A percentile compares a stretch with the other conserved stretches of the same genome.
These are phyloP conservation scores for Fusarium sp. DNA, from an alignment of 2,329 filamentous ascomycete species.

Conservation along the genomic window DNA sequence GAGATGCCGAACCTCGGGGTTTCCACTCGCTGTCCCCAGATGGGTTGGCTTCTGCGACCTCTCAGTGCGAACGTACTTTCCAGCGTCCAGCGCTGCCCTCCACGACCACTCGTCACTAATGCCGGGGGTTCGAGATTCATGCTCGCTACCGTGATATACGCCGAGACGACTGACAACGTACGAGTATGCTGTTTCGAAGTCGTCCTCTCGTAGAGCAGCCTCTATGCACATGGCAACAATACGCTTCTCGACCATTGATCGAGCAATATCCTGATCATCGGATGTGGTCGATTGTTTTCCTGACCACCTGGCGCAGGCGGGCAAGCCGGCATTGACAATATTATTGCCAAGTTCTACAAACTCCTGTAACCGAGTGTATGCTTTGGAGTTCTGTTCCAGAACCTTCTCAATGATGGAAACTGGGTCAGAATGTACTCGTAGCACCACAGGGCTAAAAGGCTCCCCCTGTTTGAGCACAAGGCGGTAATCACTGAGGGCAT, in stretches of 20 bases:
- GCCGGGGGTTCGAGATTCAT: neutral
- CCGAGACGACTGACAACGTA: slow-evolving; percentile 82
- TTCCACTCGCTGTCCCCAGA: slow-evolving; percentile 72
- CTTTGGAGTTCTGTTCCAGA: slow-evolving; percentile 81
- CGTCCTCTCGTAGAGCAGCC: slow-evolving; percentile 81
- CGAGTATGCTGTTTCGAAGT: slow-evolving; percentile 89
- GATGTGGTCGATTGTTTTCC: slow-evolving; percentile 16
- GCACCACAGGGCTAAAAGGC: slow-evolving; percentile 83
- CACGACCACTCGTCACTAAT: slow-evolving; percentile 78
- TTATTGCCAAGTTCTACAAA: slow-evolving; percentile 79
- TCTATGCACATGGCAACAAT: slow-evolving; percentile 87
- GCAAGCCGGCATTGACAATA: slow-evolving; percentile 74
- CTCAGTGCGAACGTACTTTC: slow-evolving; percentile 76
- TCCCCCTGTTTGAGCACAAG: slow-evolving; percentile 85
- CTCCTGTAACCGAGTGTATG: slow-evolving; percentile 83
- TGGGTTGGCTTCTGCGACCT: slow-evolving; percentile 71
- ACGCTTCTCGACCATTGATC: slow-evolving; percentile 70
- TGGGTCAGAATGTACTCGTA: slow-evolving; percentile 84
- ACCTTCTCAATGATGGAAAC: slow-evolving; percentile 81
- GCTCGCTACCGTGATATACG: slow-evolving; percentile 31
- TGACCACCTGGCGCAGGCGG: slow-evolving; percentile 30
- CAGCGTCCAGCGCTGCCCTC: slow-evolving; percentile 84
- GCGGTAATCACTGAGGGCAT: slow-evolving; percentile 82
- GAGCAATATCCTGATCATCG: slow-evolving; percentile 50
- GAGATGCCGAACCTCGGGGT: slow-evolving; percentile 77